Percentiles rank a stretch among this genome's conserved stretches.
Evolutionary conservation across 2,329 filamentous ascomycete species (phyloP).

Genomic region (Stagonosporopsis rhizophila): DNA sequence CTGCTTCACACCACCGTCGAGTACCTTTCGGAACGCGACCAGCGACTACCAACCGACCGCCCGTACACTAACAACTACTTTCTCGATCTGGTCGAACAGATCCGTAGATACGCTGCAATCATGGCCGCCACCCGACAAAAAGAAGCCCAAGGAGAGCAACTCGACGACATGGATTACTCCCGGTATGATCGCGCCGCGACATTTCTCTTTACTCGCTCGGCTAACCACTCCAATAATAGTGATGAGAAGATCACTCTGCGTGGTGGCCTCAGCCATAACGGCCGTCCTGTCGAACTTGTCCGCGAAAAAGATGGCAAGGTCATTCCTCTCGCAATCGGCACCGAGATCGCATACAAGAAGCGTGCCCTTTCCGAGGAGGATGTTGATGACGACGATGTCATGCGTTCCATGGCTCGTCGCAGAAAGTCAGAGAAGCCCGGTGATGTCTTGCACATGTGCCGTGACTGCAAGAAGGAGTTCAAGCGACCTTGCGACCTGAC

Average conservation of each 20-base stretch:
- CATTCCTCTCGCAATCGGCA: constrained; percentile 71
- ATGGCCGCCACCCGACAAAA: constrained; percentile 77
- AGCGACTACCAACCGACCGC: constrained; percentile 81
- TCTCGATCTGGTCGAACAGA: constrained; percentile 93
- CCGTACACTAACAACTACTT: constrained; percentile 97
- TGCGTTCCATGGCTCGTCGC: constrained; percentile 92
- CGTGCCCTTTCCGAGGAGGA: constrained; percentile 65
- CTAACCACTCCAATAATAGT: constrained; percentile 49
- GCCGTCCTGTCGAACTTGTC: constrained; percentile 82
- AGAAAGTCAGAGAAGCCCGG: constrained; percentile 92
- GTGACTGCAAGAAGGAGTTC: constrained; percentile 85
- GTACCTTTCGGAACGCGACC: constrained; percentile 84
- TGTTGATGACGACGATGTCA: constrained; percentile 80
- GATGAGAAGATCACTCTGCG: constrained; percentile 79
- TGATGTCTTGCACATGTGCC: constrained; percentile 82
- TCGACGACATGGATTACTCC: constrained; percentile 60
- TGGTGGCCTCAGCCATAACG: constrained; percentile 82
- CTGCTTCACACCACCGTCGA: constrained; percentile 90
- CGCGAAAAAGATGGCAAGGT: constrained; percentile 80
- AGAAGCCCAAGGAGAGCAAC: constrained; percentile 62
- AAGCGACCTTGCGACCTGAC: constrained; percentile 96
- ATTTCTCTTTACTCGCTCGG: constrained; percentile 31
- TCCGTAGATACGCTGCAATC: constrained; percentile 85
- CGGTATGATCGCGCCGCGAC: constrained; percentile 47
- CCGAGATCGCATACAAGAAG: constrained; percentile 69